Conservation (phyloP, 2,329 filamentous ascomycete species). For the Exophiala bonariae region DNA sequence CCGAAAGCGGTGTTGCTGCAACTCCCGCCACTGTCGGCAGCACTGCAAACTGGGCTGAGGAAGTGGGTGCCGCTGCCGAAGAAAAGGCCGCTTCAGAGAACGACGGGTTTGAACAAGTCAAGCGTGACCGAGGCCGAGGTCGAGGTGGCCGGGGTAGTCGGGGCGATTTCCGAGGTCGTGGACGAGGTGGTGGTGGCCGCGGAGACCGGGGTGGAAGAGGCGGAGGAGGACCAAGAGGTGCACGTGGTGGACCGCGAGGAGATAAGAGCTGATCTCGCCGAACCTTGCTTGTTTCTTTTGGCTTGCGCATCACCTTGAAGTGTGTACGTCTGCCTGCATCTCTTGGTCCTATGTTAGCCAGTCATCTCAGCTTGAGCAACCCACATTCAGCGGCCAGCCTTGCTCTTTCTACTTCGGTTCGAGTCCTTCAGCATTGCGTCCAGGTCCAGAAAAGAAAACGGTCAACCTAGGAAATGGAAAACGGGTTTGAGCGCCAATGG, state of each 20-base stretch:
- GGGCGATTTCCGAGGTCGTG: slow-evolving; percentile 35
- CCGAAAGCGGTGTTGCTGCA: slow-evolving; percentile 64
- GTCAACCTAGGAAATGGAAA: background rate
- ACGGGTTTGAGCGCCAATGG: background rate
- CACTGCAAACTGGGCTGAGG: slow-evolving; percentile 78
- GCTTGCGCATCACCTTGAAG: slow-evolving; percentile 1
- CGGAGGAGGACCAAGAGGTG: slow-evolving; percentile 14
- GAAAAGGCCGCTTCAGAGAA: slow-evolving; percentile 31
- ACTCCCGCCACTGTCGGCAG: slow-evolving; percentile 58
- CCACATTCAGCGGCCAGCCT: background rate
- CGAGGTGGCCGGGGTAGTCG: slow-evolving; percentile 33
- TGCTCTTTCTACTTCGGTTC: slow-evolving; percentile 3
- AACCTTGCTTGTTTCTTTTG: background rate
- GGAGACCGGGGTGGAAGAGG: slow-evolving; percentile 33
- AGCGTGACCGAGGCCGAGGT: slow-evolving; percentile 39
- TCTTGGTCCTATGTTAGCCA: background rate
- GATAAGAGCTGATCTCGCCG: slow-evolving; percentile 17
- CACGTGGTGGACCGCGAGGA: slow-evolving; percentile 16
- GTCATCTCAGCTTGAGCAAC: too few species aligned
- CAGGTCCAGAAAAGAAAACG: slow-evolving; percentile 6
- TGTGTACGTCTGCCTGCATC: slow-evolving; percentile 1
- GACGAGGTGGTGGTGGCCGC: slow-evolving; percentile 36
- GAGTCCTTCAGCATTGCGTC: slow-evolving; percentile 12
- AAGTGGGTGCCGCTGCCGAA: slow-evolving; percentile 58
- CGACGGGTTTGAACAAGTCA: slow-evolving; percentile 40